Conservation (phyloP, 2,329 filamentous ascomycete genomes). For the Claviceps pazoutovae region DNA sequence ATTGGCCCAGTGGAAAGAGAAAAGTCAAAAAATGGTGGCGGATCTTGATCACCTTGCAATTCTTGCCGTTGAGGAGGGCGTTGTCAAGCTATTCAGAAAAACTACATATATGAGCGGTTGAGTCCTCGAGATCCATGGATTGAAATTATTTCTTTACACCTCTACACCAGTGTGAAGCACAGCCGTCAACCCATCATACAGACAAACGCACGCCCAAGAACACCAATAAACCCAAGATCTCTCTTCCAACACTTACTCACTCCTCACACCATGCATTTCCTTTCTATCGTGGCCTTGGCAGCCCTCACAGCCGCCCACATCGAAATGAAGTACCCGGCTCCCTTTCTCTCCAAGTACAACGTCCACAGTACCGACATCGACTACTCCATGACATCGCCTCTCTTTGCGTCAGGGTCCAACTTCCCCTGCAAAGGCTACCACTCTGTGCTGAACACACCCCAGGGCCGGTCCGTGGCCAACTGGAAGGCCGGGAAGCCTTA, state of each 20-base stretch:
- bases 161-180: too few relatives aligned
- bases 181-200: not conserved
- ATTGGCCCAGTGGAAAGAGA: too few relatives aligned
- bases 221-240: not conserved
- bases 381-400: conserved; percentile 58
- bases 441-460: conserved; percentile 30
- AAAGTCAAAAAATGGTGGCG: too few relatives aligned
- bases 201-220: not conserved
- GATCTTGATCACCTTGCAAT: too few relatives aligned
- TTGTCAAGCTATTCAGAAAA: too few relatives aligned
- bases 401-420: conserved; percentile 45
- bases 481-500: conserved; percentile 50
- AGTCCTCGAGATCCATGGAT: too few relatives aligned
- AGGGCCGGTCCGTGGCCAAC: conserved; percentile 40
- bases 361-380: conserved; percentile 39
- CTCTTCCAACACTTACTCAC: not conserved
- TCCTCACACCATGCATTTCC: not conserved
- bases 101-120: too few relatives aligned
- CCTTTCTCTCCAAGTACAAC: conserved; percentile 40
- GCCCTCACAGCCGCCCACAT: conserved; percentile 38
- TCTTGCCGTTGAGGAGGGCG: too few relatives aligned
- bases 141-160: too few relatives aligned
- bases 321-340: conserved; percentile 38
- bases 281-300: conserved; percentile 27
- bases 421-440: conserved; percentile 64